Evolutionary conservation across 176 grass and related monocot genomes (phyloP).

Genomic region (Cymbopogon citratus): DNA sequence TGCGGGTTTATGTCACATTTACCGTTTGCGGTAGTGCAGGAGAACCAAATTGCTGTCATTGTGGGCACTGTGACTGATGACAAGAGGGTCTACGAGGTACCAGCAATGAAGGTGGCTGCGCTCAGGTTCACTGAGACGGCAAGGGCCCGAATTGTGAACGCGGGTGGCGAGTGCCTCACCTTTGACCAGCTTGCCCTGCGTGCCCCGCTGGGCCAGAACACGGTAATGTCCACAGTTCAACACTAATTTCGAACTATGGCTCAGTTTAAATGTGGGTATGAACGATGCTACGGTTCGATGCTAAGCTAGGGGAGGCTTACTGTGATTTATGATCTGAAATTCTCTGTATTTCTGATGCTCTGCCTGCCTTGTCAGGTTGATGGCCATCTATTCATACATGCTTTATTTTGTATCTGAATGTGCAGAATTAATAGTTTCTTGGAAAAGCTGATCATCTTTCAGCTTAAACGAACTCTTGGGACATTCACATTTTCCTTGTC

Average conservation of each 20-base stretch:
- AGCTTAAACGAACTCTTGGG: not conserved
- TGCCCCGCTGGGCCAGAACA: slow-evolving; percentile 60
- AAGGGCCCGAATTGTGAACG: slow-evolving; percentile 61
- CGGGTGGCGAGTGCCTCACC: slow-evolving; percentile 68
- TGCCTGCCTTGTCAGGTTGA: not conserved
- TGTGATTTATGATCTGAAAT: not conserved
- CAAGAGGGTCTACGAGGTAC: slow-evolving; percentile 81
- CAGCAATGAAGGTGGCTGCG: slow-evolving; percentile 68
- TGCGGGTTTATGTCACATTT: not conserved
- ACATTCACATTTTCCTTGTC: not conserved
- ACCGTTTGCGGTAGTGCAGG: slow-evolving; percentile 19
- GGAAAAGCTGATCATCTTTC: not conserved
- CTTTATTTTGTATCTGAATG: not conserved
- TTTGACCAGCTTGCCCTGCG: slow-evolving; percentile 78
- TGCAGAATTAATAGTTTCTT: not conserved
- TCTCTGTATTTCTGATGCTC: not conserved
- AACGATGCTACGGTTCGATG: not conserved
- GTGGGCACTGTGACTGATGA: slow-evolving; percentile 67
- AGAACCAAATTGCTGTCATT: slow-evolving; percentile 64
- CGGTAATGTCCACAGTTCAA: slow-evolving; percentile 32
- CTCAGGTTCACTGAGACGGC: slow-evolving; percentile 86
- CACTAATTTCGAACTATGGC: not conserved
- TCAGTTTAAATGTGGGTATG: not conserved
- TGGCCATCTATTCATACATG: not conserved
- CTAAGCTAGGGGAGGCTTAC: not conserved